Evolutionary conservation across 768 basidiomycete genomes (phyloP).

Genomic region (Tephrocybe sp.): DNA sequence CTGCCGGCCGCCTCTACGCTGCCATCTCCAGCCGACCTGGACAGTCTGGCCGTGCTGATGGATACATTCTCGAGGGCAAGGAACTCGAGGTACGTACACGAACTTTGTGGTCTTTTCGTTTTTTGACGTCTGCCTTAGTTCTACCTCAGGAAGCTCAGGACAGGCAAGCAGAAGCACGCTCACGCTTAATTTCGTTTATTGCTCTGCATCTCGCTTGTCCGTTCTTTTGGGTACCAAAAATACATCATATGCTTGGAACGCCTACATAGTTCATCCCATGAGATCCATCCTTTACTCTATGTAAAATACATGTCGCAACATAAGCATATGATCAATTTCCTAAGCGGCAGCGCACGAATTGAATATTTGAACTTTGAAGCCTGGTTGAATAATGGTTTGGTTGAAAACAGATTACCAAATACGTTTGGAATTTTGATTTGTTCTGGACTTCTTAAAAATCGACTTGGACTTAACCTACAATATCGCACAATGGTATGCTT

Average conservation of each 20-base stretch:
- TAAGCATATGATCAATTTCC: conserved; percentile 1
- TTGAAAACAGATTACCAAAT: no score
- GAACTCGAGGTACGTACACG: conserved; percentile 81
- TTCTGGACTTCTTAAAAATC: no score
- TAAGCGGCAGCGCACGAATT: no score
- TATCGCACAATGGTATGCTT: conserved; percentile 5
- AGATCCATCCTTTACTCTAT: not conserved
- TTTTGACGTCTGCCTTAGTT: conserved; percentile 54
- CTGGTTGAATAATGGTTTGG: no score
- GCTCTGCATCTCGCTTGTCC: conserved; percentile 1
- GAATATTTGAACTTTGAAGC: no score
- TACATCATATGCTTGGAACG: conserved; percentile 13
- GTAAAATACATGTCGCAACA: conserved; percentile 2
- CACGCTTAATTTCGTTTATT: conserved; percentile 33
- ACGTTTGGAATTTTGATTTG: no score
- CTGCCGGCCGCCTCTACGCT: conserved; percentile 95
- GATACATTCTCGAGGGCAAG: conserved; percentile 97
- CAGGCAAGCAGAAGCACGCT: conserved; percentile 95
- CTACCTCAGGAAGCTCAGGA: conserved; percentile 91
- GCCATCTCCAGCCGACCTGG: conserved; percentile 93
- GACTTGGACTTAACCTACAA: not conserved
- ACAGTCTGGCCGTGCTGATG: conserved; percentile 94
- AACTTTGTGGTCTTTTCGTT: conserved; percentile 1
- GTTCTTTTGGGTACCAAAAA: conserved; percentile 13
- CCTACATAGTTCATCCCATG: not conserved